Base-by-base conservation (phyloP, 495 filamentous ascomycete species). In the Aspergillus sclerotiicarbonarius region DNA sequence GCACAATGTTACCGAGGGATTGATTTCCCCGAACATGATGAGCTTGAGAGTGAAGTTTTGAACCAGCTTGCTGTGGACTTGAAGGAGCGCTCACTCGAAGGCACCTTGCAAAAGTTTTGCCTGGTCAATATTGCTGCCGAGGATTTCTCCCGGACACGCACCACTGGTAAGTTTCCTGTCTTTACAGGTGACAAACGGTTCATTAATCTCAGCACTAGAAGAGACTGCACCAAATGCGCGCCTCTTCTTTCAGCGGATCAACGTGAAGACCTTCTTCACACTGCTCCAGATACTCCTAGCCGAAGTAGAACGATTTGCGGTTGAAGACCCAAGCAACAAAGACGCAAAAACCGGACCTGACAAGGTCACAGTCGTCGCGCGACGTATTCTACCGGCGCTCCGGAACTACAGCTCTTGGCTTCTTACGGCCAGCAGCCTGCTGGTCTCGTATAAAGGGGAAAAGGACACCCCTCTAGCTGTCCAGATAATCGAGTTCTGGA, bases 111-210 rank as follows among this genome's bases (percentile, higher is more conserved):
- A 47, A 92, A 91, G 65, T 85, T 96, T 61, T 84, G 91, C 46
- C 76, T 97, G 31, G 85, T 90, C 56, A 98, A 95, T 63, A 86
- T 97, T 49, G 84, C 90, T 0, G 90, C 92, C 10, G 89, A 95
- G 66, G 84, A 84, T 58, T 81, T 87, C 62, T 86, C 90, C 21
- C 76, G 76, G 18, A 68, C 80, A 19, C 84, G 82, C 57, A 79
- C 88, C 45, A 74, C 73, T 66, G 76, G 89, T 90, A 80, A 77
- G 80, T 65, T 43, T 41, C 49, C 60, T 29, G 31, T 31, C 51
- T 29, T 18, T 43, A 12, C 39, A 35, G 53, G 8, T 57, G 31
- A 21, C 15, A 45, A 54, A 33, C 57, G 35, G 31, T 52, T 33
- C 33, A 67, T 72, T 74, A 51, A 77, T 48, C 35, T 16, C 51